phyloP scores from a whole-genome alignment of 257 asterid genomes.

The Ligustrum vulgare region DNA sequence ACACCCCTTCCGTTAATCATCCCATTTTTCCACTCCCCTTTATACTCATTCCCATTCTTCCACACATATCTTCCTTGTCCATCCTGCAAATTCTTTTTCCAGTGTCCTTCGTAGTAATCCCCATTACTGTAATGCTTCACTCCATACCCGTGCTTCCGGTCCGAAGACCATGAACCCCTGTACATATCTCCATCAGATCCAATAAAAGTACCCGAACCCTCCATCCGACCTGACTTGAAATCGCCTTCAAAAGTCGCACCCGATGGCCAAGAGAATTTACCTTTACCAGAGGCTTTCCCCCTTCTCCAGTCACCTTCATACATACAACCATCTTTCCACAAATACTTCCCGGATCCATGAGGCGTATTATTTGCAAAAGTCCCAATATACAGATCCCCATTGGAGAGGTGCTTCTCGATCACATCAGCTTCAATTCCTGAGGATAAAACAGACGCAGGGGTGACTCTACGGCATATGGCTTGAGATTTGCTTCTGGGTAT shows the following conservation, averaged over 20 bases:
- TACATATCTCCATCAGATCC: constrained; percentile 65
- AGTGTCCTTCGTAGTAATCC: constrained; percentile 60
- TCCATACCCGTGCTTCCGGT: constrained; percentile 61
- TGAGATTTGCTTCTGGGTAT: constrained; percentile 52
- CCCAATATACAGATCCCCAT: constrained; percentile 72
- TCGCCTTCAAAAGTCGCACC: constrained; percentile 68
- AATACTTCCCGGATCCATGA: constrained; percentile 69
- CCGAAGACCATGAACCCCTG: constrained; percentile 55
- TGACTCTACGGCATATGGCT: constrained; percentile 46
- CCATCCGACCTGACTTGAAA: constrained; percentile 71
- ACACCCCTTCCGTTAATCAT: constrained; percentile 55
- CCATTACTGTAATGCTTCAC: constrained; percentile 59
- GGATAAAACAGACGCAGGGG: constrained; percentile 36
- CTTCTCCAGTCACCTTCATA: constrained; percentile 70
- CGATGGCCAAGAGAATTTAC: constrained; percentile 65
- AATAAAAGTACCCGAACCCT: constrained; percentile 58
- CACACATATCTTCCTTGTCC: constrained; percentile 71
- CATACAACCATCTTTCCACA: constrained; percentile 76
- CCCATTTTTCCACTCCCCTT: constrained; percentile 61
- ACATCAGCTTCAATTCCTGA: neutral
- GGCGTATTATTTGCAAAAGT: constrained; percentile 51
- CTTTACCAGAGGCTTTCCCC: constrained; percentile 65
- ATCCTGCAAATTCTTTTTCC: constrained; percentile 61
- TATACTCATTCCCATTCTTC: constrained; percentile 60
- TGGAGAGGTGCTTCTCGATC: constrained; percentile 47